Base-by-base conservation (phyloP, 2,329 filamentous ascomycete species). In the Macrophomina tecta region DNA sequence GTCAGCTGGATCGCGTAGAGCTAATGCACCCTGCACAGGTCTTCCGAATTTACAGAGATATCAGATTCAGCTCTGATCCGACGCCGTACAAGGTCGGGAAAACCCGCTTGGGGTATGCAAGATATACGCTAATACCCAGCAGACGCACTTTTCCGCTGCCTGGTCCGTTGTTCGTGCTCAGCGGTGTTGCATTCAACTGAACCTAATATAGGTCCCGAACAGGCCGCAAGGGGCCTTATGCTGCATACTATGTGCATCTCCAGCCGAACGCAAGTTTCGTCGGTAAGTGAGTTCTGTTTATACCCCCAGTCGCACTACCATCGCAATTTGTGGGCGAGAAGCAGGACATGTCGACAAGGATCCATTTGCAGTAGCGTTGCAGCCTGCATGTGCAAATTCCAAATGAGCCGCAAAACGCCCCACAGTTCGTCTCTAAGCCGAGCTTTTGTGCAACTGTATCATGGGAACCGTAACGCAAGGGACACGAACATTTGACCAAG, bases 21-120 rank as follows among this genome's bases (percentile, higher is more conserved):
- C 55, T 62, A 38, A 46, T 60, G 32, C 58, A 14, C 45, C 56
- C 58, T 66, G 34, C 32, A 28, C 69, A 88, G 86, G 83, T 93
- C 56, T 97, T 94, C 76, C 89, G 93, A 68, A 95, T 97, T 68
- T 93, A 97, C 78, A 85, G 93, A 72, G 93, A 97, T 73, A 86
- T 95, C 51, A 88, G 93, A 65, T 97, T 97, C 80, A 91, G 86
- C 73, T 91, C 92, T 71, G 90, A 97, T 73, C 91, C 87, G 23
- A 95, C 92, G 2, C 93, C 94, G 0, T 97, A 97, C 82, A 97
- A 96, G 85, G 91, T 91, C 80, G 34, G 66, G 58, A 62, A 52
- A 48, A 9, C 32, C n/a, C 61, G 61, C 65, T 61, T 40, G 49
- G 52, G 58, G 55, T 66, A 55, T 66, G 46, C 66, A 48, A 56